Conservation (phyloP, 148 eudicot genomes). For the Nyssa sinensis region DNA sequence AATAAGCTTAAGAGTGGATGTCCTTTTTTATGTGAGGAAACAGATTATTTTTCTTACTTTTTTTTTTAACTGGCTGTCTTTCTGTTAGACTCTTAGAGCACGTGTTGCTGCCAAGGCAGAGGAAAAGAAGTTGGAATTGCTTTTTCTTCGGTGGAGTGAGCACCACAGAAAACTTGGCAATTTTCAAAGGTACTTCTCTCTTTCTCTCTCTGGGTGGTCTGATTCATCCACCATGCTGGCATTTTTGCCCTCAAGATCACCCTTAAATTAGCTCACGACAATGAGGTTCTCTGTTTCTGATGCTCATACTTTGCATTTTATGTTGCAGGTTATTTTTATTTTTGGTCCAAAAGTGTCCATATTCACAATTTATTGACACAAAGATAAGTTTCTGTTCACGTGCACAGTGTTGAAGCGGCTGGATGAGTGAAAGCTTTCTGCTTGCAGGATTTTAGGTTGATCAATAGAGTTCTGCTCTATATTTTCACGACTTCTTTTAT, state of each 20-base stretch:
- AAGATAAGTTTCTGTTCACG: constrained; percentile 94
- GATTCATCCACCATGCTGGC: not conserved
- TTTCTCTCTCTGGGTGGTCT: too few relatives aligned
- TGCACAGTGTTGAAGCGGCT: constrained; percentile 61
- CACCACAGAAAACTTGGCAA: constrained; percentile 92
- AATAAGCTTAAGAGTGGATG: not conserved
- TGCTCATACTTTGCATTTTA: constrained; percentile 7
- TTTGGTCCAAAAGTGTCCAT: constrained; percentile 94
- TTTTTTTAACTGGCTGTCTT: constrained; percentile 11
- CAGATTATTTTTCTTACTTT: not conserved
- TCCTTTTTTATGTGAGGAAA: not conserved
- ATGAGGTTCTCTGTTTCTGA: not conserved
- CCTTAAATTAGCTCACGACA: not conserved
- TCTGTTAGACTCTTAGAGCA: constrained; percentile 65
- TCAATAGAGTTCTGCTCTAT: constrained; percentile 9
- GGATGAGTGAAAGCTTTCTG: constrained; percentile 32
- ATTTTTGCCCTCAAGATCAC: not conserved
- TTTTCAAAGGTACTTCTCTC: constrained; percentile 69
- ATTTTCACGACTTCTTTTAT: constrained; percentile 20
- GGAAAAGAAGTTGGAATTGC: constrained; percentile 88
- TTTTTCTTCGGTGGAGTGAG: constrained; percentile 96
- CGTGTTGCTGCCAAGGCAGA: constrained; percentile 97
- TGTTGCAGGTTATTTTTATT: constrained; percentile 89
- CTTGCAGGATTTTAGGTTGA: constrained; percentile 35
- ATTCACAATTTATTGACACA: constrained; percentile 96